A percentile compares a stretch with the other conserved stretches of the same genome.
Evolutionary conservation across 164 flowering plant species (phyloP).

Genomic region (Saururus chinensis): DNA sequence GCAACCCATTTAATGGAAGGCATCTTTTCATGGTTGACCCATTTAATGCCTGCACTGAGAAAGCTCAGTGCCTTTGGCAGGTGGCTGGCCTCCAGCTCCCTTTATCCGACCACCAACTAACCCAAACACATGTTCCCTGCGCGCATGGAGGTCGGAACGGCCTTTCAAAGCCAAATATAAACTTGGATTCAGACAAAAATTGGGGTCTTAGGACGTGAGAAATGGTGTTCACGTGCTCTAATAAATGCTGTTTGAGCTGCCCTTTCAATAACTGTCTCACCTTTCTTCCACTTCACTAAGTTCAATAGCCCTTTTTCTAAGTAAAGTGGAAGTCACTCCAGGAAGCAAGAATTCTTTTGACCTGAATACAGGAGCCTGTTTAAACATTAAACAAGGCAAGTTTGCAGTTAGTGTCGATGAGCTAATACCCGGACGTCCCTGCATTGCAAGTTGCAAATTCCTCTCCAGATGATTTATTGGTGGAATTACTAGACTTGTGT

Average conservation of each 20-base stretch:
- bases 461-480: background rate
- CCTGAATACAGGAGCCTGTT: no score
- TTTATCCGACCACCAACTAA: background rate
- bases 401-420: no score
- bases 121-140: background rate
- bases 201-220: background rate
- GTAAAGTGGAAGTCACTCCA: no score
- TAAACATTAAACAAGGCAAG: no score
- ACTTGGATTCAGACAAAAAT: background rate
- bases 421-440: no score
- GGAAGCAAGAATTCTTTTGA: no score
- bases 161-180: background rate
- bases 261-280: background rate
- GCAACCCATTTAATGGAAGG: conserved; percentile 1
- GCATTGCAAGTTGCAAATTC: background rate
- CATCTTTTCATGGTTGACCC: background rate
- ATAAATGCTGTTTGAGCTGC: background rate
- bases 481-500: background rate
- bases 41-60: background rate
- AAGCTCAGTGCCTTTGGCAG: background rate
- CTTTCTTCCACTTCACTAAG: background rate
- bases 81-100: background rate
- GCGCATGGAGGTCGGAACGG: background rate
- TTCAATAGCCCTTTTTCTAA: no score
- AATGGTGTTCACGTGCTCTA: background rate